A percentile compares a stretch with the other conserved stretches of the same genome.
phyloP scores from a whole-genome alignment of 1,284 basidiomycete genomes.

The Gomphus sp. region DNA sequence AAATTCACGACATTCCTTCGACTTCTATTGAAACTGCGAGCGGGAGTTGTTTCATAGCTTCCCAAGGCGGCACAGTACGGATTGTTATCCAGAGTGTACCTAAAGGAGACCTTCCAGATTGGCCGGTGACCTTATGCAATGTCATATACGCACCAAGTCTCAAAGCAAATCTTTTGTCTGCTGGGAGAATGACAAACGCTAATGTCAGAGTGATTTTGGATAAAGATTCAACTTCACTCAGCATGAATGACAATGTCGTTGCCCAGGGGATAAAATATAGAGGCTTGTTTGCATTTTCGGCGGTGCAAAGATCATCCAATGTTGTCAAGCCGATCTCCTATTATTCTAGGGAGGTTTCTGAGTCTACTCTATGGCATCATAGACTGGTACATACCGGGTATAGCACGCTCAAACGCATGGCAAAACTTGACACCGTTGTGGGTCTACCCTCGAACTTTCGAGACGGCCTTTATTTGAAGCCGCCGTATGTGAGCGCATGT shows the following conservation, averaged over 20 bases:
- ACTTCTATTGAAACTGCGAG: background rate
- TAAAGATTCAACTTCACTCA: too few species aligned
- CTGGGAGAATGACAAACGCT: background rate
- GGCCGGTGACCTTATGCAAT: too few species aligned
- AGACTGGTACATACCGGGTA: background rate
- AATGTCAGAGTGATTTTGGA: background rate
- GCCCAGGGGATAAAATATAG: too few species aligned
- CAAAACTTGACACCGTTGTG: background rate
- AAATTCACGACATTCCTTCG: background rate
- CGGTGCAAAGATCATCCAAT: background rate
- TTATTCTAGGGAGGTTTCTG: background rate
- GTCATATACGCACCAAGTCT: too few species aligned
- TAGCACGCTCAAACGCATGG: background rate
- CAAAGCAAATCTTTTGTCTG: background rate
- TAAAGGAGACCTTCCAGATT: too few species aligned
- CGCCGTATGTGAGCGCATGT: too few species aligned
- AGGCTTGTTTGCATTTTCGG: background rate
- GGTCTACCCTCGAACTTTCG: background rate
- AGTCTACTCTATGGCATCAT: background rate
- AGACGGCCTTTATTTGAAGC: too few species aligned
- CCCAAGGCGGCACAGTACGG: too few species aligned
- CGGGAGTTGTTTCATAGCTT: background rate
- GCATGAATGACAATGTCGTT: too few species aligned
- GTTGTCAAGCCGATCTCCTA: background rate
- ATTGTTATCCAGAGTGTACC: too few species aligned